Base-by-base conservation (phyloP, 2,329 filamentous ascomycete species). In the Clonostachys byssicola region DNA sequence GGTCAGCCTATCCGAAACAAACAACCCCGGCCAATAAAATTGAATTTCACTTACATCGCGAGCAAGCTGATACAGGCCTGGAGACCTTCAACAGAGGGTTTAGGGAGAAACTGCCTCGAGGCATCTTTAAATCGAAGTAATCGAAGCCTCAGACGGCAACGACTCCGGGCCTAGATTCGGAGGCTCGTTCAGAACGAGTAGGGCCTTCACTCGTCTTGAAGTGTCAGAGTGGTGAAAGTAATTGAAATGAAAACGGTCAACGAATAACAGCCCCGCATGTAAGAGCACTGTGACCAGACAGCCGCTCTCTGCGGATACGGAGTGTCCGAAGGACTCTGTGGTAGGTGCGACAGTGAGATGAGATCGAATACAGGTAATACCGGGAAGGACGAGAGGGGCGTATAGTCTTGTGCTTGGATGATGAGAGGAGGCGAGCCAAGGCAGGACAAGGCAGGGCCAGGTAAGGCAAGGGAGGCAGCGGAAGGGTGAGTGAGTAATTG, bases 51-150 rank as follows among this genome's bases (percentile, higher is more conserved):
- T 67, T 57, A 77, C 88, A 92, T 73, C 87, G 77, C 46, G 87
- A 88, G 67, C 88, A 92, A 23, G 89, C 88, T 46, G 87, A 87
- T 36, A 91, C 88, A 5, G 88, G 88, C 53, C 88, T 79, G 59
- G 87, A 91, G 53, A 92, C 89, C 63, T 83, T 80, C 50, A 89
- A 70, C 45, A 85, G 68, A 36, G 85, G 84, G 45, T 80, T 76
- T 48, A 74, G 70, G 20, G 71, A 72, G 61, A 77, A 71, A 60
- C 72, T 74, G 46, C 66, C 66, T 51, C 71, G 70, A 58, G 70
- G 65, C 72, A 74, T 75, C 51, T 54, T 56, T 17, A 10, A 16
- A n/a, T 17, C 7, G 34, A 45, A 23, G 40, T 16, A 30, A 47
- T 33, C 16, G 16, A 30, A 9, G 23, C 23, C 23, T 30, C 12